A percentile compares a stretch with the other conserved stretches of the same genome.
Evolutionary conservation across 805 yeast genomes (phyloP).

Genomic region (Jamesozyma hellenica): DNA sequence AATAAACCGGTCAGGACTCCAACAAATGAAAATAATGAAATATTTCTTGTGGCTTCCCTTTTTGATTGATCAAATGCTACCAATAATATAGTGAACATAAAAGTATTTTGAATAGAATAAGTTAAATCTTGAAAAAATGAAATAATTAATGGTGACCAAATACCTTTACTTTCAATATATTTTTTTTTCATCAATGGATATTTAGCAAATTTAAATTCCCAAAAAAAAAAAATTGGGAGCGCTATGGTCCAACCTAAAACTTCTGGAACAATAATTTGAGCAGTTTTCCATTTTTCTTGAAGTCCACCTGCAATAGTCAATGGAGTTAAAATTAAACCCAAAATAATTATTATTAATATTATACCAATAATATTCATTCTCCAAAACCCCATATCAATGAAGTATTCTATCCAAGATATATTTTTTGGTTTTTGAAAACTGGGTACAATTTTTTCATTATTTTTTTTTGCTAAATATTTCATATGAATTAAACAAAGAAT

Average conservation of each 20-base stretch:
- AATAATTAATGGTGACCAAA: slow-evolving; percentile 49
- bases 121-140: slow-evolving; percentile 45
- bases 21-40: slow-evolving; percentile 52
- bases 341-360: slow-evolving; percentile 39
- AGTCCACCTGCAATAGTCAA: slow-evolving; percentile 59
- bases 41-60: slow-evolving; percentile 55
- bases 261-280: slow-evolving; percentile 50
- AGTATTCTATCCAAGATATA: slow-evolving; percentile 15
- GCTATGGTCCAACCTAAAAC: slow-evolving; percentile 43
- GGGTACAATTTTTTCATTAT: slow-evolving; percentile 24
- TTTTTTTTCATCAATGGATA: slow-evolving; percentile 49
- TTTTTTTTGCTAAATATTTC: slow-evolving; percentile 35
- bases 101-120: slow-evolving; percentile 59
- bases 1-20: slow-evolving; percentile 51
- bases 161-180: slow-evolving; percentile 50
- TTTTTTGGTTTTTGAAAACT: not conserved
- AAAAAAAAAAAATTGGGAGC: slow-evolving; percentile 43
- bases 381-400: slow-evolving; percentile 42
- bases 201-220: slow-evolving; percentile 47
- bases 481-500: slow-evolving; percentile 38
- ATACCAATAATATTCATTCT: slow-evolving; percentile 51
- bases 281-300: slow-evolving; percentile 42
- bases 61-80: slow-evolving; percentile 47
- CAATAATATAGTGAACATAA: slow-evolving; percentile 47
- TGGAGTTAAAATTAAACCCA: slow-evolving; percentile 55